Evolutionary conservation across 345 rosid species (phyloP), one percentile per base, ranked within the genome.

Genomic region (Dimocarpus longan): DNA sequence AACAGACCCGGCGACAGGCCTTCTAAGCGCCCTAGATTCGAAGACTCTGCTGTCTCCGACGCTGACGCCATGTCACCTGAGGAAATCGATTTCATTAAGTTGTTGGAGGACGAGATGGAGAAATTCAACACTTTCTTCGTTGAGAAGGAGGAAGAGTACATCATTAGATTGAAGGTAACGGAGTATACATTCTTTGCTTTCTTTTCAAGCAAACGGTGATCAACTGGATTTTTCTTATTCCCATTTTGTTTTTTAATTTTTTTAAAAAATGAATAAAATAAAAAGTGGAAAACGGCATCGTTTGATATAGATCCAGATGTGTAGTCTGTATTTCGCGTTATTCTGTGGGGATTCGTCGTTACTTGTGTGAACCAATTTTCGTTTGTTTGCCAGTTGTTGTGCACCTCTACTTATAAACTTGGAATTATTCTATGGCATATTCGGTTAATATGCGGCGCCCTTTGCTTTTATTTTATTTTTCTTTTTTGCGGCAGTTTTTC

Each of bases 101-200:
- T 89, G 69, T 85, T 96, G 82, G 99, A 93, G 74, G 92, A 80
- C 46, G 98, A 95, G 84, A 86, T 95, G 65, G 97, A 96, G 90
- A 96, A 96, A 83, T 94, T 96, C 85, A 96, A 96, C 71, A 46
- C 87, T 5, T 94, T 96, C 87, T 96, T 94, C 81, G 93, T 94
- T 39, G 98, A 94, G 85, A 86, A 96, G 74, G 99, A 96, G 91
- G 99, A 96, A 86, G 99, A 96, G 71, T 93, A 94, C 78, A 90
- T 96, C 89, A 96, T 96, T 79, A 84, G 87, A 80, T 87, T 96
- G 77, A 96, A 96, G 97, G 98, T 95, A 86, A 56, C 1, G 22
- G 77, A 68, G 71, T 68, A n/a, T 22, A 3, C n/a, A 0, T 19
- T 28, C 24, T 67, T 66, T 71, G 19, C 43, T 56, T 28, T 64